phyloP scores from a whole-genome alignment of 495 filamentous ascomycete genomes.

The Symbiotaphrina buchneri region DNA sequence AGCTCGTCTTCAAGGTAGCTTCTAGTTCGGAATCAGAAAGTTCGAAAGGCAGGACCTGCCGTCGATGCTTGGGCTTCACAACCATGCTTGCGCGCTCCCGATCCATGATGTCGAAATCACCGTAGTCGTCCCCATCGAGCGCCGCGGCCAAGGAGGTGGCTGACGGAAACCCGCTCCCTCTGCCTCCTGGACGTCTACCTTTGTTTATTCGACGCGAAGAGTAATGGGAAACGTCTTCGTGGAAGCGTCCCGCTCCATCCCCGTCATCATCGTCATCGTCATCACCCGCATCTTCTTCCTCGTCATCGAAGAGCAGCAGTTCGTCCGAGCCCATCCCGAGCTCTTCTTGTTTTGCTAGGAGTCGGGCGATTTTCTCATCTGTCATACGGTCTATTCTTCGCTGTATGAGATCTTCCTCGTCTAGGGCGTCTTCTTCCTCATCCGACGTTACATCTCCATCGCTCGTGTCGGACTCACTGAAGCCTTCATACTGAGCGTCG shows the following conservation, averaged over 20 bases:
- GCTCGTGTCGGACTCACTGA: slow-evolving; percentile 8
- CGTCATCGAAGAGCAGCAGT: slow-evolving; percentile 27
- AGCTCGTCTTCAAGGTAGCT: slow-evolving; percentile 30
- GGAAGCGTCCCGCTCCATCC: too few species aligned
- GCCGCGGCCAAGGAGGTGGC: slow-evolving; percentile 44
- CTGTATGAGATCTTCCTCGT: slow-evolving; percentile 13
- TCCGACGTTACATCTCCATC: slow-evolving; percentile 11
- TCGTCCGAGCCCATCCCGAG: slow-evolving; percentile 35
- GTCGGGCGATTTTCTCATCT: slow-evolving; percentile 34
- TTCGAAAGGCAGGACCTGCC: slow-evolving; percentile 22
- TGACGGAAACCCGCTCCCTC: slow-evolving; percentile 26
- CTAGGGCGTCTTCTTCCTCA: slow-evolving; percentile 12
- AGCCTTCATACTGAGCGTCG: background rate
- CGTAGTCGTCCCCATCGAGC: slow-evolving; percentile 34
- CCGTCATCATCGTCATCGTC: slow-evolving; percentile 8
- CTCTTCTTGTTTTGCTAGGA: slow-evolving; percentile 44
- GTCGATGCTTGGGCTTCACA: slow-evolving; percentile 31
- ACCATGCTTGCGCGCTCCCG: slow-evolving; percentile 39
- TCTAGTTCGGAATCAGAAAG: slow-evolving; percentile 60
- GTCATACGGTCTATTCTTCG: slow-evolving; percentile 13
- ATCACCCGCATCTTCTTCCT: slow-evolving; percentile 7
- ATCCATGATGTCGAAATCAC: slow-evolving; percentile 67
- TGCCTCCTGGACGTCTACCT: background rate
- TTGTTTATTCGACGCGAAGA: slow-evolving; percentile 1
- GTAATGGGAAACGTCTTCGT: background rate